phyloP scores from a whole-genome alignment of 768 basidiomycete genomes.

The Solioccasus polychromus region DNA sequence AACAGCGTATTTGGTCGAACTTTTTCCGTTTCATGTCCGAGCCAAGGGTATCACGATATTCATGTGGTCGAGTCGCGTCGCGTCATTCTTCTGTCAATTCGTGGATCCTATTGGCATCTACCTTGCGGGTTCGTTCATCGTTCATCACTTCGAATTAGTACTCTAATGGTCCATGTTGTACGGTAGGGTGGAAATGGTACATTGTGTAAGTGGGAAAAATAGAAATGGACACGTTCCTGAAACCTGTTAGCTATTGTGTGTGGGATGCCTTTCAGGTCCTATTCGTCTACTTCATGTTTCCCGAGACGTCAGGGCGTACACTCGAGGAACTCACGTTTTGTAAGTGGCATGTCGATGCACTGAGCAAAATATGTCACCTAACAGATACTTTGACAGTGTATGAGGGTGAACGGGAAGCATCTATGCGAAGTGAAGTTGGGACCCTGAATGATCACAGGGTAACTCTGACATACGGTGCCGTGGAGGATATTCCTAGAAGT shows the following conservation, averaged over 20 bases:
- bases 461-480: background rate
- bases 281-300: constrained; percentile 15
- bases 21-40: constrained; percentile 62
- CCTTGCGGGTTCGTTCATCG: background rate
- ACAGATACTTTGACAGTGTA: background rate
- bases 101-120: constrained; percentile 6
- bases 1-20: constrained; percentile 57
- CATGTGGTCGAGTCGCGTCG: constrained; percentile 53
- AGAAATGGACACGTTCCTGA: background rate
- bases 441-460: background rate
- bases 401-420: background rate
- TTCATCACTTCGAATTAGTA: no score
- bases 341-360: no score
- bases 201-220: constrained; percentile 4
- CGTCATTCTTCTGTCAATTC: constrained; percentile 2
- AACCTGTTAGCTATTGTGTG: constrained; percentile 3
- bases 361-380: no score
- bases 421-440: background rate
- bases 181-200: constrained; percentile 13
- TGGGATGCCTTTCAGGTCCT: constrained; percentile 12
- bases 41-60: constrained; percentile 60
- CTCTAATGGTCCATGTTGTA: background rate
- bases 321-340: constrained; percentile 14
- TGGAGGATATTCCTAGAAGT: background rate
- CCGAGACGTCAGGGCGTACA: constrained; percentile 13